These are phyloP conservation scores for Talaromyces funiculosus DNA, from an alignment of 2,329 filamentous ascomycete species.

Conservation along the genomic window DNA sequence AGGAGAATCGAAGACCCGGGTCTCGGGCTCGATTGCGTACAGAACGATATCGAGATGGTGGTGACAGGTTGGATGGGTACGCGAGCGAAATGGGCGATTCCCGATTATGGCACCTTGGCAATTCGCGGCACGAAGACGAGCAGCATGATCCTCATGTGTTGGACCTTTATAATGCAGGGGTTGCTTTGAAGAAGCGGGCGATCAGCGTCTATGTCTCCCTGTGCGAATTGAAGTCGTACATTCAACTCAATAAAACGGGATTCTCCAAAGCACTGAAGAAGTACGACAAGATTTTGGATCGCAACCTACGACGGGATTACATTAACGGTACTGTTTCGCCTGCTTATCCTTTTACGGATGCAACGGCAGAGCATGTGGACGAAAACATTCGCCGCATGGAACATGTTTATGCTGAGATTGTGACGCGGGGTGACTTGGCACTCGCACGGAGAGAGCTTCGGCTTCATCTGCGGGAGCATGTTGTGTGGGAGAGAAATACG, in stretches of 20 bases:
- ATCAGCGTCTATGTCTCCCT: constrained; percentile 83
- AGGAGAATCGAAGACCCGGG: constrained; percentile 30
- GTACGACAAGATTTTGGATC: constrained; percentile 92
- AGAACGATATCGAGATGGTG: constrained; percentile 19
- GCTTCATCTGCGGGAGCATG: constrained; percentile 87
- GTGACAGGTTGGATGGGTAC: constrained; percentile 24
- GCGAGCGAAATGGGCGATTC: constrained; percentile 33
- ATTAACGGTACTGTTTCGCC: constrained; percentile 67
- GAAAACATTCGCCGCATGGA: constrained; percentile 71
- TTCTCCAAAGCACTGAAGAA: constrained; percentile 97
- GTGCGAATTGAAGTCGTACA: constrained; percentile 92
- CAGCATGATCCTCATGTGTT: constrained; percentile 68
- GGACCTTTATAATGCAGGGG: constrained; percentile 62
- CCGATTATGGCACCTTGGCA: constrained; percentile 23
- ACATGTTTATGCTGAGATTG: constrained; percentile 69
- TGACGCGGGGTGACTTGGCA: constrained; percentile 72
- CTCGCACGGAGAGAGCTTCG: constrained; percentile 79
- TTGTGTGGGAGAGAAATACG: constrained; percentile 98
- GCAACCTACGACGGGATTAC: constrained; percentile 70
- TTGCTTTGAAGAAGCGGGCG: constrained; percentile 88
- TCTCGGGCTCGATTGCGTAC: constrained; percentile 21
- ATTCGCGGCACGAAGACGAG: constrained; percentile 59
- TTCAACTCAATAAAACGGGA: constrained; percentile 92
- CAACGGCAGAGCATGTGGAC: constrained; percentile 65
- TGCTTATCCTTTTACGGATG: constrained; percentile 73